Evolutionary conservation across 2,329 filamentous ascomycete genomes (phyloP).

Genomic region (Verticillium albo-atrum): DNA sequence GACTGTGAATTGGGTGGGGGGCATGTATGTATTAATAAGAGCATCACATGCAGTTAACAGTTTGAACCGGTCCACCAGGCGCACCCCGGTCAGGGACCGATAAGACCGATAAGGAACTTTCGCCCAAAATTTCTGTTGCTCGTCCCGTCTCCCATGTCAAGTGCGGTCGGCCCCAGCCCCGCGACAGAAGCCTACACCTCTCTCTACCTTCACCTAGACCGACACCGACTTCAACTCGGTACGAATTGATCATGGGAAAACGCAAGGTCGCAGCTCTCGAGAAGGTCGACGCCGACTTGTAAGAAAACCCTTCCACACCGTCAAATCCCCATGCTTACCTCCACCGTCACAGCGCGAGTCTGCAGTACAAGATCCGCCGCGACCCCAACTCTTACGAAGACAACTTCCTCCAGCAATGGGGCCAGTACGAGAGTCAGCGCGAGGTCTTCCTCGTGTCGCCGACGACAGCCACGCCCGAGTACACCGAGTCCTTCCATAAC

Average conservation of each 20-base stretch:
- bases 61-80: no score
- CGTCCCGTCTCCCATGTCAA: neutral
- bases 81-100: neutral
- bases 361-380: constrained; percentile 87
- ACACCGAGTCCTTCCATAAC: constrained; percentile 80
- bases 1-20: no score
- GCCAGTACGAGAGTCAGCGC: constrained; percentile 85
- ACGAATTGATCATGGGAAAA: constrained; percentile 63
- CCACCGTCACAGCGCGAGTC: constrained; percentile 56
- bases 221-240: neutral
- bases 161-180: neutral
- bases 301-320: constrained; percentile 20
- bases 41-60: no score
- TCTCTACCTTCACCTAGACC: neutral
- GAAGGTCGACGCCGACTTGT: constrained; percentile 90
- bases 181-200: neutral
- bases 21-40: no score
- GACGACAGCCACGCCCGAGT: constrained; percentile 69
- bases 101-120: neutral
- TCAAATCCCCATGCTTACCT: constrained; percentile 17
- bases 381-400: constrained; percentile 89
- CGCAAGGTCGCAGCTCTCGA: constrained; percentile 88
- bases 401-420: constrained; percentile 83
- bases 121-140: neutral
- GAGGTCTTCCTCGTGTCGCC: constrained; percentile 89